A percentile compares a stretch with the other conserved stretches of the same genome.
phyloP scores from a whole-genome alignment of 225 moss, liverwort and hornwort species.

The Marchantia paleacea region DNA sequence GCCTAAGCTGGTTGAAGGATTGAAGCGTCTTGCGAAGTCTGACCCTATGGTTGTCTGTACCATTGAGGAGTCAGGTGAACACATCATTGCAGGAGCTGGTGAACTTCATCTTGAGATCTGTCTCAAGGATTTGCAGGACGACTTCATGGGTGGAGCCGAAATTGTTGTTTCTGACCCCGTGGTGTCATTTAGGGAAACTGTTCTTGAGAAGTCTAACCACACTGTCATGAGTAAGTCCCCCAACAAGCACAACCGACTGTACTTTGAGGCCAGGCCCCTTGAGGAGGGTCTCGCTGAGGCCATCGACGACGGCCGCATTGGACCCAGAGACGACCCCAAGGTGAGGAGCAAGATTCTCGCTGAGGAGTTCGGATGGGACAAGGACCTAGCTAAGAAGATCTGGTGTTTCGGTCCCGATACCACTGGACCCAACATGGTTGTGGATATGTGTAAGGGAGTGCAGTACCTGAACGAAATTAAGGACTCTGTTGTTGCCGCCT shows the following conservation, averaged over 20 bases:
- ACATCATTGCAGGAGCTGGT: constrained; percentile 52
- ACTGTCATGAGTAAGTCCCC: constrained; percentile 53
- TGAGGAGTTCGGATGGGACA: constrained; percentile 51
- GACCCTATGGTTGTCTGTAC: constrained; percentile 47
- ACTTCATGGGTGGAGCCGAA: constrained; percentile 53
- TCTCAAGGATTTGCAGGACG: constrained; percentile 49
- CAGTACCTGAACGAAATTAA: constrained; percentile 53
- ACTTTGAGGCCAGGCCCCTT: constrained; percentile 47
- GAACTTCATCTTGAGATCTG: constrained; percentile 53
- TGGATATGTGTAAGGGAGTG: constrained; percentile 54
- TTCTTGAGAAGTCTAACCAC: constrained; percentile 47
- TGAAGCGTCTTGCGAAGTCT: constrained; percentile 47
- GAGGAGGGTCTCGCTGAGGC: constrained; percentile 46
- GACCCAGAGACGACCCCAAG: constrained; percentile 48
- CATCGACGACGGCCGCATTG: constrained; percentile 44
- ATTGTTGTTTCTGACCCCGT: constrained; percentile 48
- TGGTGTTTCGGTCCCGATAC: constrained; percentile 54
- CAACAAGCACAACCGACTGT: constrained; percentile 49
- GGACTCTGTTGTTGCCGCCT: constrained; percentile 48
- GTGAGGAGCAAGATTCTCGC: constrained; percentile 43
- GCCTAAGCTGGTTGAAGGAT: constrained; percentile 47
- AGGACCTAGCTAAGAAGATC: constrained; percentile 52
- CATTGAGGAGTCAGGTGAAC: constrained; percentile 50
- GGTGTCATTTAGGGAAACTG: constrained; percentile 49
- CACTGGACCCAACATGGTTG: constrained; percentile 51